Base-by-base conservation (phyloP, 352 stramenopile species). In the Aphanomyces cochlioides region DNA sequence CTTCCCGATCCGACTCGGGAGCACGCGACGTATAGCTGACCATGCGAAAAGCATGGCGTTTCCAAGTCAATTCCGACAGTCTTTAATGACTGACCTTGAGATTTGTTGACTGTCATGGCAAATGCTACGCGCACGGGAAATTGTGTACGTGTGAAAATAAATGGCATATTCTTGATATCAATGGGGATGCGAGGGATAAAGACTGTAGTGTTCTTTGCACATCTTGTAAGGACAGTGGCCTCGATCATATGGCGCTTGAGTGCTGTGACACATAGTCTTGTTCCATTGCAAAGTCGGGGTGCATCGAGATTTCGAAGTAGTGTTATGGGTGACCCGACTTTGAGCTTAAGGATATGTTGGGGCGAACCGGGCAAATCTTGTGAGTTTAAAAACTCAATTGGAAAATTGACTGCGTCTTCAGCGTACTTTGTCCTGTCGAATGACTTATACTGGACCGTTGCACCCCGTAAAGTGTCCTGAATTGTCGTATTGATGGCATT, bases 81-180 rank as follows among this genome's bases (percentile, higher is more conserved):
- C 34, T 73, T 58, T 19, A 75, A 60, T 5, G 69, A 73, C 48
- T 75, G 66, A 15, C 65, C 69, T 74, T 74, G 69, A 8, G 65
- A 47, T 47, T 75, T 78, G 59, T 78, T 75, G 50, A 78, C 72
- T 7, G 68, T 74, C 73, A 78, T 78, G 1, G 50, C 58, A 56
- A 75, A 73, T 21, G 63, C 69, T n/a, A 75, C 59, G 12, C 66
- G 56, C 7, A 75, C 69, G 41, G 68, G 67, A 50, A 77, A 77
- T 67, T 75, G 68, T 0, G 68, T 60, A 7, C 73, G 56, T 40
- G 72, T 73, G 45, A 75, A 75, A 21, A 38, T 19, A 21, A 73
- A 75, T 15, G 56, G 65, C 34, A 75, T 54, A n/a, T 34, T 37
- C 2, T 50, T 58, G n/a, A 69, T 45, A 61, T 72, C 71, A 37